Conservation (phyloP, 768 basidiomycete genomes). For the Dioszegia hungarica region DNA sequence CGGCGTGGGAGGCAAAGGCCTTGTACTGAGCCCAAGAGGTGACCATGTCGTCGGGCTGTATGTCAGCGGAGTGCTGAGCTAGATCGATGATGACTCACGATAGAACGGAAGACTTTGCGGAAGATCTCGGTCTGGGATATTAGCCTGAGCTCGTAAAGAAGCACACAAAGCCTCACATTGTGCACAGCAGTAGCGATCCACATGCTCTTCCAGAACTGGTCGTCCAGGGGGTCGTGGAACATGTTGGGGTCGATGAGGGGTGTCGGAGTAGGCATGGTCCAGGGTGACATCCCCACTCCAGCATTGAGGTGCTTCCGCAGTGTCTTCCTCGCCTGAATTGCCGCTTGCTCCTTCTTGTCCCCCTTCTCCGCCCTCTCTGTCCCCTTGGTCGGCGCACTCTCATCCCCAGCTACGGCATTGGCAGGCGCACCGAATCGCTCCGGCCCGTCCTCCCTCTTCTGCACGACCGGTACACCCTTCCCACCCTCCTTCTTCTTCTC, state of each 20-base stretch:
- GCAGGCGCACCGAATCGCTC: conserved; percentile 55
- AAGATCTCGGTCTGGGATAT: conserved; percentile 77
- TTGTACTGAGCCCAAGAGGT: conserved; percentile 95
- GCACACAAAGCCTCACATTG: conserved; percentile 59
- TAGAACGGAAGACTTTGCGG: conserved; percentile 86
- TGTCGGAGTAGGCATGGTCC: conserved; percentile 63
- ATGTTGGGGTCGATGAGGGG: conserved; percentile 69
- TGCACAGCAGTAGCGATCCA: conserved; percentile 84
- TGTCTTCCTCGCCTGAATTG: conserved; percentile 55
- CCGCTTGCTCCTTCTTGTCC: conserved; percentile 51
- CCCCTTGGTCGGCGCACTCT: conserved; percentile 56
- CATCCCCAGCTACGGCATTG: conserved; percentile 53
- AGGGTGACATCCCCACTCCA: conserved; percentile 57
- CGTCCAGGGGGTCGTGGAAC: conserved; percentile 83
- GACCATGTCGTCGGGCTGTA: conserved; percentile 77
- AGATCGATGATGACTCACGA: conserved; percentile 46
- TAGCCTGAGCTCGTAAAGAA: neutral
- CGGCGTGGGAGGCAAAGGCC: conserved; percentile 60
- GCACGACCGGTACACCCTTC: conserved; percentile 30
- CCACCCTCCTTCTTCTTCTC: conserved; percentile 45
- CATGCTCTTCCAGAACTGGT: conserved; percentile 80
- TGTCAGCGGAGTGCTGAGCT: neutral
- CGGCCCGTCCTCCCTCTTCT: conserved; percentile 45
- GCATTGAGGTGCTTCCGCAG: conserved; percentile 57
- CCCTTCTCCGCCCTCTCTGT: conserved; percentile 52